Percentiles rank a stretch among this genome's conserved stretches.
phyloP scores from a whole-genome alignment of 2,329 filamentous ascomycete genomes.

The Allantophomopsis lycopodina region DNA sequence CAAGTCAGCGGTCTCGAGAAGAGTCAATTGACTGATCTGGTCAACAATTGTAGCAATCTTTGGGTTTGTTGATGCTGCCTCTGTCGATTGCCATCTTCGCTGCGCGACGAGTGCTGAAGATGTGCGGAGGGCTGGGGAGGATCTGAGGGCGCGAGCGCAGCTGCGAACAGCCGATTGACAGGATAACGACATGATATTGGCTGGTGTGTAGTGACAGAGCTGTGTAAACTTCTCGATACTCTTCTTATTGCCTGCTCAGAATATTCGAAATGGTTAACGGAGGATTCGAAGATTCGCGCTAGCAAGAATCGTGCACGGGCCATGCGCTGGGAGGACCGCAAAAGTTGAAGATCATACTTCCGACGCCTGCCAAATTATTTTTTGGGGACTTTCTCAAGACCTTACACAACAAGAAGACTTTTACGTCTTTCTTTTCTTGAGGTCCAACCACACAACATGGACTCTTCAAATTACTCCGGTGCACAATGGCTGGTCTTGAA shows the following conservation, averaged over 20 bases:
- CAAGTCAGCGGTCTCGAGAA: slow-evolving; percentile 93
- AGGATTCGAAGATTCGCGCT: no score
- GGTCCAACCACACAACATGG: slow-evolving; percentile 26
- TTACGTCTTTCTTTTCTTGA: not conserved
- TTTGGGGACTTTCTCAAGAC: no score
- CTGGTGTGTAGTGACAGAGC: no score
- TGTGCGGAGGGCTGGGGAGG: slow-evolving; percentile 29
- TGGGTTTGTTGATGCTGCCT: slow-evolving; percentile 57
- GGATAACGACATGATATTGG: slow-evolving; percentile 42
- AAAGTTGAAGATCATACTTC: no score
- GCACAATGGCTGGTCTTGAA: slow-evolving; percentile 41
- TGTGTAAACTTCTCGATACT: no score
- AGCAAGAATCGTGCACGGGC: no score
- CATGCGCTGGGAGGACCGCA: no score
- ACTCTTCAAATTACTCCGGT: slow-evolving; percentile 37
- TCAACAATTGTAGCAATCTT: slow-evolving; percentile 95
- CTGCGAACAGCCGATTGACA: slow-evolving; percentile 50
- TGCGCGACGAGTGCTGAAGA: slow-evolving; percentile 31
- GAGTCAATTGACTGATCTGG: slow-evolving; percentile 95
- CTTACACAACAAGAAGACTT: no score
- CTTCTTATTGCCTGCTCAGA: no score
- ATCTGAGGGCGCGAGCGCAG: slow-evolving; percentile 49
- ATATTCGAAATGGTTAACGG: no score
- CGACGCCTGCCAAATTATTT: no score
- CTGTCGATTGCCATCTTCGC: slow-evolving; percentile 74